Evolutionary conservation across 805 yeast genomes (phyloP).

Genomic region (Zygoascus tannicola): DNA sequence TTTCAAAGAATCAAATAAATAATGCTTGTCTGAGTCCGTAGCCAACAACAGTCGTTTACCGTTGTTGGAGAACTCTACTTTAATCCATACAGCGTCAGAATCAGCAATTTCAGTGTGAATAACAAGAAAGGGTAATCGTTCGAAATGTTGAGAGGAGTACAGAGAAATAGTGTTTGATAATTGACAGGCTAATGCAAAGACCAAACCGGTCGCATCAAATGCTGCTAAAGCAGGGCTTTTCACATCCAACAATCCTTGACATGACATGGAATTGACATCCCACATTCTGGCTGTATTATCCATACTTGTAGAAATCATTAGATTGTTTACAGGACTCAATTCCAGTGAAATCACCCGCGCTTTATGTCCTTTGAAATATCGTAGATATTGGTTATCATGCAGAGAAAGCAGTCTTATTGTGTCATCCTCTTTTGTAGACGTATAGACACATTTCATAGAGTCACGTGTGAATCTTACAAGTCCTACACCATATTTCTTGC

Average conservation of each 20-base stretch:
- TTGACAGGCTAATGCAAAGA: conserved; percentile 59
- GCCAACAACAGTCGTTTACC: conserved; percentile 56
- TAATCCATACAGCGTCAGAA: conserved; percentile 38
- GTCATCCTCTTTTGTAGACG: conserved; percentile 70
- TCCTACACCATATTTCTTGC: conserved; percentile 89
- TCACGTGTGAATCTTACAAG: conserved; percentile 75
- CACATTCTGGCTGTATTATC: conserved; percentile 80
- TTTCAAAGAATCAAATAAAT: conserved; percentile 60
- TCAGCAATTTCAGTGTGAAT: conserved; percentile 33
- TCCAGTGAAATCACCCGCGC: conserved; percentile 64
- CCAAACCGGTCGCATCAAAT: conserved; percentile 76
- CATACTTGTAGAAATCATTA: conserved; percentile 54
- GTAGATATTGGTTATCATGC: conserved; percentile 65
- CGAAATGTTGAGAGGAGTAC: conserved; percentile 52
- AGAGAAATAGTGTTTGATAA: conserved; percentile 40
- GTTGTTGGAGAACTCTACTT: conserved; percentile 70
- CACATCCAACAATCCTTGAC: conserved; percentile 44
- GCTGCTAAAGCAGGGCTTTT: conserved; percentile 52
- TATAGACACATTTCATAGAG: conserved; percentile 63
- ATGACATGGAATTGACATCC: conserved; percentile 55
- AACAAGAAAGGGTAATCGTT: conserved; percentile 46
- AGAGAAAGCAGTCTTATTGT: conserved; percentile 62
- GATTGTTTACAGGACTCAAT: conserved; percentile 59
- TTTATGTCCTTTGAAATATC: conserved; percentile 85
- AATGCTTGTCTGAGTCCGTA: conserved; percentile 47